These are phyloP conservation scores for Amaranthus tricolor DNA, from an alignment of 179 eudicot species.

Conservation along the genomic window DNA sequence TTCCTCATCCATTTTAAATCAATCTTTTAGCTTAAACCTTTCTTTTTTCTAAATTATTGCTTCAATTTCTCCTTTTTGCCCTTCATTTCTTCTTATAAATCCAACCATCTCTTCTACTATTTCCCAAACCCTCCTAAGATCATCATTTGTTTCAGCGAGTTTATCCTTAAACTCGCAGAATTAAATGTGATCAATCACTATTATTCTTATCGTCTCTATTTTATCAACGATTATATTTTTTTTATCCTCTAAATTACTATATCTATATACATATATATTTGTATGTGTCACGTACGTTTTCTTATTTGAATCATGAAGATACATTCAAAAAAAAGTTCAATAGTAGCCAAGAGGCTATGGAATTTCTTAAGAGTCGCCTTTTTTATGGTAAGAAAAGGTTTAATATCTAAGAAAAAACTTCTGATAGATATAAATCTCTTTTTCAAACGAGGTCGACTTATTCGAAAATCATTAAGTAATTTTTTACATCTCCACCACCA, in stretches of 20 bases:
- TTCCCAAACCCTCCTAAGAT: slow-evolving; percentile 4
- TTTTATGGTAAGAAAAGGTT: slow-evolving; percentile 31
- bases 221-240: neutral
- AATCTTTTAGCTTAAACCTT: slow-evolving; percentile 8
- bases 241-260: neutral
- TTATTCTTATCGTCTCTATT: neutral
- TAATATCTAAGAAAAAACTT: slow-evolving; percentile 31
- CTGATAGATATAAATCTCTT: slow-evolving; percentile 27
- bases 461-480: slow-evolving; percentile 26
- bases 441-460: slow-evolving; percentile 29
- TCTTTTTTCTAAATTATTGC: slow-evolving; percentile 2
- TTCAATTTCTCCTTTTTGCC: slow-evolving; percentile 3
- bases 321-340: slow-evolving; percentile 28
- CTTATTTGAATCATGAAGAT: slow-evolving; percentile 20
- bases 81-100: slow-evolving; percentile 20
- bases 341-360: slow-evolving; percentile 31
- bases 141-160: slow-evolving; percentile 23
- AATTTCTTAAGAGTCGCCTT: slow-evolving; percentile 27
- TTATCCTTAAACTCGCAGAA: slow-evolving; percentile 23
- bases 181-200: slow-evolving; percentile 2
- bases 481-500: slow-evolving; percentile 24
- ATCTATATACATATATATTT: neutral
- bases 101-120: slow-evolving; percentile 1
- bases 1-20: slow-evolving; percentile 16
- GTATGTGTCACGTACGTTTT: neutral